Evolutionary conservation across 139 green algal genomes (phyloP), one percentile per base, ranked within the genome.

Genomic region (Nannochloris sp.): DNA sequence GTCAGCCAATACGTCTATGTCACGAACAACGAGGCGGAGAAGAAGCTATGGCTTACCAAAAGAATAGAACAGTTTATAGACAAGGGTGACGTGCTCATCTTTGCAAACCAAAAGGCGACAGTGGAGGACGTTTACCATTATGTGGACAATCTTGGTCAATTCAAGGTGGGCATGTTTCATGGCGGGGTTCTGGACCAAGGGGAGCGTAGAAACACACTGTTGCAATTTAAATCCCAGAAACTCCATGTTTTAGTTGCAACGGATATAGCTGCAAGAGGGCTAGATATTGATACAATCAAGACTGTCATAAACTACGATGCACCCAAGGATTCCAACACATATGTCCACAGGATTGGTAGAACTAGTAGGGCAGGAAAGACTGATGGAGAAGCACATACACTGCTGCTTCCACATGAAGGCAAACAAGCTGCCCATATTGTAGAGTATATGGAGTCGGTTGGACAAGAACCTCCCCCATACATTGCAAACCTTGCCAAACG

Each of bases 281-380:
- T 95, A 36, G 86, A 94, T 80, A 84, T 94, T 53, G 70, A 73
- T 67, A 84, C 68, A 40, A 81, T 97, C 62, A 90, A 89, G 59
- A 91, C 75, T 33, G 78, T 97, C 14, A 67, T 97, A 33, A 95
- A 94, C 70, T 89, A 82, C 44, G 91, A 97, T 57, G 65, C 73
- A 0, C 72, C 86, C n/a, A 79, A 77, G 56, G 85, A 95, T 69
- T 80, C 93, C 4, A 86, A 96, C 65, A 88, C 82, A 23, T 84
- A 97, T 76, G 86, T 96, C 57, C 91, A 97, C 75, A 74, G 90
- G 17, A 79, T 97, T 45, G 92, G 92, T 2, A 84, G 92, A 62
- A 98, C 92, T 3, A 93, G 92, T 2, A 79, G 92, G 33, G 91
- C 91, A 3, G 93, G 93, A 13, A 89, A 95, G 73, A 95, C 88